These are phyloP conservation scores for Colletotrichum cuscutae DNA, from an alignment of 2,329 filamentous ascomycete genomes.

Conservation along the genomic window DNA sequence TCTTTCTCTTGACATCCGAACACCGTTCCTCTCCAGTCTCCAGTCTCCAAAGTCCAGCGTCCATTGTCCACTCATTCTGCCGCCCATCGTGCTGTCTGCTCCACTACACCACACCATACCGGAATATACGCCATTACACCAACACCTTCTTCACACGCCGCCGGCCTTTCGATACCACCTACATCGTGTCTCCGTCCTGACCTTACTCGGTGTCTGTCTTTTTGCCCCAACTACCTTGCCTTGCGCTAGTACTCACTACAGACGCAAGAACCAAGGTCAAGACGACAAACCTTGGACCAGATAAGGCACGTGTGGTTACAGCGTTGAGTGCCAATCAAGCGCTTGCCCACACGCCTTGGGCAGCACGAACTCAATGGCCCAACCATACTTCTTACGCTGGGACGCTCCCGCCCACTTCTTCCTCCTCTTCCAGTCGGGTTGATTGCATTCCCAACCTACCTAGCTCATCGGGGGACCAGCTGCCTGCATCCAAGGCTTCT, in stretches of 20 bases:
- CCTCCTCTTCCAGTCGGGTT: conserved; percentile 29
- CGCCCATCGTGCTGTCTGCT: background rate
- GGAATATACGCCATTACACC: background rate
- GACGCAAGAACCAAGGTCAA: background rate
- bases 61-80: background rate
- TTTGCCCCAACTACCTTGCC: background rate
- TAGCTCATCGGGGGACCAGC: background rate
- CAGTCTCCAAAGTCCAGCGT: no score
- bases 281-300: background rate
- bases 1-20: background rate
- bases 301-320: conserved; percentile 13
- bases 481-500: background rate
- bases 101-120: background rate
- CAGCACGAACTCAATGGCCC: conserved; percentile 22
- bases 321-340: conserved; percentile 19
- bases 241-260: background rate
- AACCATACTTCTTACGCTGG: conserved; percentile 13
- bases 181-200: background rate
- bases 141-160: background rate
- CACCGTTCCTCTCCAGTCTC: background rate
- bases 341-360: conserved; percentile 21
- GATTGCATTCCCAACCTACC: conserved; percentile 23
- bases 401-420: conserved; percentile 6
- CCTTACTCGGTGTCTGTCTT: background rate
- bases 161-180: background rate